Conservation (phyloP, 768 basidiomycete genomes). For the Mycena galericulata region DNA sequence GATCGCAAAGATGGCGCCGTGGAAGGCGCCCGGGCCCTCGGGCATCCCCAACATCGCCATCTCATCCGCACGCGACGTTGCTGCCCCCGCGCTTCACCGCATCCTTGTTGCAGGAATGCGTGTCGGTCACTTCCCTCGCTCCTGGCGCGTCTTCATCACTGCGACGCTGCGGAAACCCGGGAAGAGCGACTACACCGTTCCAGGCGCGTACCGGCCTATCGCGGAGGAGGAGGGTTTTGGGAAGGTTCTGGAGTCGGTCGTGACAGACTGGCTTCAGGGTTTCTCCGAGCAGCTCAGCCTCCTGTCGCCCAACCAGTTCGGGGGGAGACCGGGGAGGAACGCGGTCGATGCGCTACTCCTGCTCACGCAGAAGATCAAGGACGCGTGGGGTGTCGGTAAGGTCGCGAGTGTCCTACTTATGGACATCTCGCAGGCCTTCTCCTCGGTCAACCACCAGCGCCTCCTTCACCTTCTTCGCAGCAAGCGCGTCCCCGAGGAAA, state of each 20-base stretch:
- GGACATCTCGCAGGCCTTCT: no score
- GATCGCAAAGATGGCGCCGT: no score
- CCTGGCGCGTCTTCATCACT: not conserved
- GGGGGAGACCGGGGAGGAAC: no score
- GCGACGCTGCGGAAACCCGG: not conserved
- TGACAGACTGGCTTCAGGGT: not conserved
- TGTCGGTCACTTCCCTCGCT: not conserved
- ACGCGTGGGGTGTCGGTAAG: no score
- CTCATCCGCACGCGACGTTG: not conserved
- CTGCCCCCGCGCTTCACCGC: not conserved
- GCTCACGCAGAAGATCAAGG: no score
- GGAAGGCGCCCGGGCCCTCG: no score
- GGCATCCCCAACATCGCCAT: not conserved
- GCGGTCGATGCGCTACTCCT: no score
- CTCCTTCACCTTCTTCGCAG: not conserved
- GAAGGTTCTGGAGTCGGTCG: not conserved
- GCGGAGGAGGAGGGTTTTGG: not conserved
- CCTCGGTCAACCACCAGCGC: not conserved
- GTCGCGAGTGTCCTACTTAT: no score
- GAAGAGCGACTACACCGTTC: no score
- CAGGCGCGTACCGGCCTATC: not conserved
- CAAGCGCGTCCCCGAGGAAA: not conserved
- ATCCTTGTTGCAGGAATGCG: not conserved
- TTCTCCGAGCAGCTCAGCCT: not conserved
- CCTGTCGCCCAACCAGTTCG: not conserved